Base-by-base conservation (phyloP, 1,284 basidiomycete species). In the Fomes fomentarius region DNA sequence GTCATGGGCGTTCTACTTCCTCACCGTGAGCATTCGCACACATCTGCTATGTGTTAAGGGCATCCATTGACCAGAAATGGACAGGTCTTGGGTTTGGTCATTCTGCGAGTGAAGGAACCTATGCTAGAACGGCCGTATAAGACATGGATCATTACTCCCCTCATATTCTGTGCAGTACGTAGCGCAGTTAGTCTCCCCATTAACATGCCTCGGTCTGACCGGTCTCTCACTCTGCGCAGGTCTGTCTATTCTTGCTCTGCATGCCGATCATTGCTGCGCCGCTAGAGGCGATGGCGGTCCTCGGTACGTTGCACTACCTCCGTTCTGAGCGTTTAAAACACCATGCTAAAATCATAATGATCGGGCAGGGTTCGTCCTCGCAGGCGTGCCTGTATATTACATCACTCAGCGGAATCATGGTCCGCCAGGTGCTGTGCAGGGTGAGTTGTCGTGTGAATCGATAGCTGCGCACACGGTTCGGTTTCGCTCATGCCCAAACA, bases 221-320 rank as follows among this genome's bases (percentile, higher is more conserved):
- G 15, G 17, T 19, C 24, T 45, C 38, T 15, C 10, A 9, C 25
- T 14, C 12, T 43, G 30, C 49, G 38, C 48, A 93, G 86, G 88
- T 96, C 19, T 93, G 95, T 1, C 74, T 97, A 56, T 98, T 98
- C 74, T 77, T 99, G 47, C 76, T 99, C 5, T 88, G 91, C 64
- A 98, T 99, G 93, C 96, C 96, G 3, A 82, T 97, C 48, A 91
- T 97, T 55, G 94, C 94, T 2, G 95, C 96, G 14, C 97, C 96
- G 1, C 72, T 90, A 22, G 91, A 98, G 70, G 94, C 94, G 0
- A 71, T 92, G 3, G 87, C 93, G 1, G 94, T 94, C 2, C 80
- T 96, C 55, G 85, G 94, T 95, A 63, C 59, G 83, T 74, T 19
- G 35, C 22, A 48, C 37, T n/a, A 19, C 52, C 31, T 26, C 4